These are phyloP conservation scores for Castanea crenata DNA, from an alignment of 306 rosid genomes.

Conservation along the genomic window DNA sequence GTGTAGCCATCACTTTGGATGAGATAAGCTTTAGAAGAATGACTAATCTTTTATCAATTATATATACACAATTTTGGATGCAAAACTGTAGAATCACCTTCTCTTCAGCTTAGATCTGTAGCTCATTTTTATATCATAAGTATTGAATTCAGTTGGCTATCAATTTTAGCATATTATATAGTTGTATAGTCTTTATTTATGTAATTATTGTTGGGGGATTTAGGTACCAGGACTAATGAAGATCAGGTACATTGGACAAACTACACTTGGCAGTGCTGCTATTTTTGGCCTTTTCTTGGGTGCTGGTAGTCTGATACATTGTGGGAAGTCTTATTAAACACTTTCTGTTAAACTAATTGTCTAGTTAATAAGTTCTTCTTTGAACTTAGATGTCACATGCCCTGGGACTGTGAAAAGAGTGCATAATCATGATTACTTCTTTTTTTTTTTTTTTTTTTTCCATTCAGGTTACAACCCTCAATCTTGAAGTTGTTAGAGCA, in stretches of 20 bases:
- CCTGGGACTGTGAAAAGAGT: constrained; percentile 21
- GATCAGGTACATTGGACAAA: constrained; percentile 78
- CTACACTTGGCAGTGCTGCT: constrained; percentile 79
- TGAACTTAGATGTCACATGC: background rate
- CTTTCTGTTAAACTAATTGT: constrained; percentile 1
- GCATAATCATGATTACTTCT: constrained; percentile 4
- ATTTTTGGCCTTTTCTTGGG: constrained; percentile 83
- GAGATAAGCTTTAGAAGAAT: background rate
- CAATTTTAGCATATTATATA: background rate
- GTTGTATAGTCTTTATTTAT: background rate
- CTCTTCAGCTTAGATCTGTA: background rate
- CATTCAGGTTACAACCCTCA: constrained; percentile 82
- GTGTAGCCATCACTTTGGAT: background rate
- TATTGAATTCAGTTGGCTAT: background rate
- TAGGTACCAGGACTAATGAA: constrained; percentile 89
- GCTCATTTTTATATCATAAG: background rate
- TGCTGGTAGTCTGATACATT: constrained; percentile 89
- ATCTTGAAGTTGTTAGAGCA: constrained; percentile 89
- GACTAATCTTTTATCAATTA: background rate
- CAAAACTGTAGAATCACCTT: background rate
- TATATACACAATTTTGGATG: background rate
- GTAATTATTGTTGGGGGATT: constrained; percentile 8
- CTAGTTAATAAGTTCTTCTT: constrained; percentile 17
- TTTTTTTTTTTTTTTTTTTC: background rate
- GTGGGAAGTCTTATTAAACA: constrained; percentile 77